These are phyloP conservation scores for Coemansia sp. DNA, from an alignment of 192 early-diverging fungal genomes.

Conservation along the genomic window DNA sequence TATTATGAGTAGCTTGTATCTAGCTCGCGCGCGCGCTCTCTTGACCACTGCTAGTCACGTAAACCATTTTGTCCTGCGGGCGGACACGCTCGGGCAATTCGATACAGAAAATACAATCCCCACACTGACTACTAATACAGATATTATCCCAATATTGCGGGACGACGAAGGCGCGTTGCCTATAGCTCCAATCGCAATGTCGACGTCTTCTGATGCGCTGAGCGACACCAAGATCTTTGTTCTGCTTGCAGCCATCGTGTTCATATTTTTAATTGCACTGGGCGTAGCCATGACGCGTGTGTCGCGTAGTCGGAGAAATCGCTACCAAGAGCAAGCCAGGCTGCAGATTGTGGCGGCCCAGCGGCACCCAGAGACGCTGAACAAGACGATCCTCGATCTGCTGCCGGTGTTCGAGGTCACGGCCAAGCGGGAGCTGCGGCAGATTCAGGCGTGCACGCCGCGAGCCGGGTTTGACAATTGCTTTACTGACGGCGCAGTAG, in stretches of 20 bases:
- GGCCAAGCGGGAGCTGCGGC: slow-evolving; percentile 39
- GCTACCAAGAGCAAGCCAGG: slow-evolving; percentile 21
- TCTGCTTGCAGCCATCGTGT: slow-evolving; percentile 52
- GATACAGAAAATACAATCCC: background rate
- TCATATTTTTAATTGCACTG: slow-evolving; percentile 51
- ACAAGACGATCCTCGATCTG: slow-evolving; percentile 51
- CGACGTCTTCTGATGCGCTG: slow-evolving; percentile 37
- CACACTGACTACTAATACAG: background rate
- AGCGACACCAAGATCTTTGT: slow-evolving; percentile 58
- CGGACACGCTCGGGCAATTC: background rate
- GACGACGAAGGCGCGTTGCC: slow-evolving; percentile 16
- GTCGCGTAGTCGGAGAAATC: slow-evolving; percentile 37
- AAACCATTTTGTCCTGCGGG: background rate
- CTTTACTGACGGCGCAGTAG: slow-evolving; percentile 17
- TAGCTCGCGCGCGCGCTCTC: background rate
- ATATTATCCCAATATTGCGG: background rate
- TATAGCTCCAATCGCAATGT: slow-evolving; percentile 12
- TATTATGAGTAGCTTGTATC: background rate
- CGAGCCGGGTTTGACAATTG: slow-evolving; percentile 20
- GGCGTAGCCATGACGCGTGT: slow-evolving; percentile 55
- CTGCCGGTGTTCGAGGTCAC: slow-evolving; percentile 54
- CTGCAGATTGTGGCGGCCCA: slow-evolving; percentile 34
- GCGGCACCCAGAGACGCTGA: slow-evolving; percentile 41
- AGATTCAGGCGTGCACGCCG: slow-evolving; percentile 25
- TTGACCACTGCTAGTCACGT: background rate